These are phyloP conservation scores for Rhododendron molle DNA, from an alignment of 148 eudicot species.

Conservation along the genomic window DNA sequence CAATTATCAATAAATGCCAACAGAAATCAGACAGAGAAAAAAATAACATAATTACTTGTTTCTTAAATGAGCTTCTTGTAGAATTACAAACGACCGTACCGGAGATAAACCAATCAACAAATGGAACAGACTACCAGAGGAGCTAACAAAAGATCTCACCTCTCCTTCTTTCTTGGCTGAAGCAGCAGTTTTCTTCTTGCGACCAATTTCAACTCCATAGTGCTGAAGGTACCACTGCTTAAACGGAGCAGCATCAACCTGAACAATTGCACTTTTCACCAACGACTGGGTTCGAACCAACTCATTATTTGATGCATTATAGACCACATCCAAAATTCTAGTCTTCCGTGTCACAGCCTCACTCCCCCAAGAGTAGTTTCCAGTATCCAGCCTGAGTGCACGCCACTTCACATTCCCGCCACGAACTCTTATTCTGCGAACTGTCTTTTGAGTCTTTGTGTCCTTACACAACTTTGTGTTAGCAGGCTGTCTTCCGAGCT, in stretches of 20 bases:
- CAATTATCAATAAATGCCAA: background rate
- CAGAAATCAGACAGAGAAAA: background rate
- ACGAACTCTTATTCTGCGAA: constrained; percentile 44
- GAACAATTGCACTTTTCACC: constrained; percentile 59
- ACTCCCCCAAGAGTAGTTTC: constrained; percentile 57
- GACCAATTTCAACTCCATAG: constrained; percentile 57
- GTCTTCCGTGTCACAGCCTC: constrained; percentile 48
- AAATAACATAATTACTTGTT: background rate
- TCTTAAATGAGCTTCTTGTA: background rate
- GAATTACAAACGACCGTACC: background rate
- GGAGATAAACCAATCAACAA: background rate
- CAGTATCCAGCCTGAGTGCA: constrained; percentile 53
- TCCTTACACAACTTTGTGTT: constrained; percentile 59
- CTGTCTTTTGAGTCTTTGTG: constrained; percentile 26
- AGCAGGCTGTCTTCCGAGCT: constrained; percentile 91
- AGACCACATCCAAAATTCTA: constrained; percentile 47
- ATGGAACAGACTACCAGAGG: background rate
- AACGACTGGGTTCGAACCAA: constrained; percentile 56
- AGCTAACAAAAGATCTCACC: constrained; percentile 16
- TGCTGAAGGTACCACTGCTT: constrained; percentile 65
- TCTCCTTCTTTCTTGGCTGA: constrained; percentile 49
- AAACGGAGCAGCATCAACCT: constrained; percentile 63
- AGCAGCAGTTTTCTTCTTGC: constrained; percentile 49
- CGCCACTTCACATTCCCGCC: constrained; percentile 66
- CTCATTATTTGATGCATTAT: constrained; percentile 56